Evolutionary conservation across 2,329 filamentous ascomycete genomes (phyloP).

Genomic region (Penicillium sp.): DNA sequence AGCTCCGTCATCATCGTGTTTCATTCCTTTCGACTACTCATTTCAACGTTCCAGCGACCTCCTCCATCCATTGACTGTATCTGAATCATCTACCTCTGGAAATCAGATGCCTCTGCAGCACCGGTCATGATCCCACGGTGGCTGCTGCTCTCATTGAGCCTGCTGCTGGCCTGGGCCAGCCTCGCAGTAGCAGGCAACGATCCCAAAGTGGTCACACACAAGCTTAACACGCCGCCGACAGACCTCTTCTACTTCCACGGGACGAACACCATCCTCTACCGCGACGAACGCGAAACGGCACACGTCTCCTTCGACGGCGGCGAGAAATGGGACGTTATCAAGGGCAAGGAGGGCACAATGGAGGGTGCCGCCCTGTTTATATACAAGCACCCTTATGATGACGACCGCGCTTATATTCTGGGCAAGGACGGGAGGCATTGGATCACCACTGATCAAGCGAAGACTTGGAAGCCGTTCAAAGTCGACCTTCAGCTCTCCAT

Average conservation of each 20-base stretch:
- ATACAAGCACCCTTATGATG: conserved; percentile 76
- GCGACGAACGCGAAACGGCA: conserved; percentile 66
- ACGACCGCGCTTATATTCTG: conserved; percentile 76
- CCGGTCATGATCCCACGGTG: conserved; percentile 44
- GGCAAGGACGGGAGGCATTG: conserved; percentile 72
- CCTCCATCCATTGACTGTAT: conserved; percentile 5
- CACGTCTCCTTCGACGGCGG: conserved; percentile 83
- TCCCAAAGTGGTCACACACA: conserved; percentile 66
- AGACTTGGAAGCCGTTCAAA: conserved; percentile 76
- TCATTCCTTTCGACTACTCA: background rate
- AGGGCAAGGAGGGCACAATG: conserved; percentile 61
- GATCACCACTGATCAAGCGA: conserved; percentile 79
- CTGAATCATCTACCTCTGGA: background rate
- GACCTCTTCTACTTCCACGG: conserved; percentile 89
- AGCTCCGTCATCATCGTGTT: conserved; percentile 16
- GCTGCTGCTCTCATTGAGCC: conserved; percentile 51
- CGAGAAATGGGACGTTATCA: conserved; percentile 69
- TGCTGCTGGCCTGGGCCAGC: conserved; percentile 55
- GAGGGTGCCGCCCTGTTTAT: conserved; percentile 57
- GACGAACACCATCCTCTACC: conserved; percentile 77
- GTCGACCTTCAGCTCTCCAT: conserved; percentile 62
- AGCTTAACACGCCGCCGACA: conserved; percentile 67
- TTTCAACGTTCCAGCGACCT: background rate
- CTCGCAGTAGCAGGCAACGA: conserved; percentile 56
- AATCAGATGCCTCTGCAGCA: conserved; percentile 33